phyloP scores from a whole-genome alignment of 106 monocot species.

The Gastrodia elata region DNA sequence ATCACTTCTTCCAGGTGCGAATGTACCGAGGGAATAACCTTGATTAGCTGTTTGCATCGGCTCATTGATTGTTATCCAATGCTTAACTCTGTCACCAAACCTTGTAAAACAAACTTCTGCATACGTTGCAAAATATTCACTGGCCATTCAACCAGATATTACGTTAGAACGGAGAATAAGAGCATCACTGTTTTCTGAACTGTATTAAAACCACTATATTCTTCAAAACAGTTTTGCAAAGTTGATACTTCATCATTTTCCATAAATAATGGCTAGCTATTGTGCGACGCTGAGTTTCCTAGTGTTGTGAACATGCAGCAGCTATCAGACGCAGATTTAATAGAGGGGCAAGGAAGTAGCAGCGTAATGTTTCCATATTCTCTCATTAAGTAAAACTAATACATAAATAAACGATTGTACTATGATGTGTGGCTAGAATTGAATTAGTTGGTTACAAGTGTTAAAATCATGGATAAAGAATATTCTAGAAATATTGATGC shows the following conservation, averaged over 20 bases:
- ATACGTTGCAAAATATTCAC: conserved; percentile 87
- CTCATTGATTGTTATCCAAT: conserved; percentile 96
- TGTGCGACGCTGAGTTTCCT: background rate
- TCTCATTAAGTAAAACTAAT: no score
- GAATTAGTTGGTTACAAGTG: no score
- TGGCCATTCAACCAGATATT: conserved; percentile 26
- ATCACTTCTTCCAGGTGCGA: conserved; percentile 71
- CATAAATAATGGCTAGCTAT: background rate
- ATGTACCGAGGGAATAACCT: conserved; percentile 70
- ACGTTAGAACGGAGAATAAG: background rate
- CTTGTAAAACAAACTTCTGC: conserved; percentile 91
- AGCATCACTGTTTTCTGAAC: background rate
- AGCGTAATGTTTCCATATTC: no score
- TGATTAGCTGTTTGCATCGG: conserved; percentile 93
- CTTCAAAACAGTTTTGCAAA: background rate
- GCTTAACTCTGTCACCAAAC: conserved; percentile 97
- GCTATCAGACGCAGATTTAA: no score
- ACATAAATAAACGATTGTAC: no score
- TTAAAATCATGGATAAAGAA: no score
- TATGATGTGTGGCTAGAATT: no score
- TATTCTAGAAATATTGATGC: no score
- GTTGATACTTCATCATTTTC: background rate
- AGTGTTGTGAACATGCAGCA: no score
- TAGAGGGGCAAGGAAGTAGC: no score
- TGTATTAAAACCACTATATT: background rate